These are phyloP conservation scores for Tetradesmus lagerheimii DNA, from an alignment of 139 green algal species.

Conservation along the genomic window DNA sequence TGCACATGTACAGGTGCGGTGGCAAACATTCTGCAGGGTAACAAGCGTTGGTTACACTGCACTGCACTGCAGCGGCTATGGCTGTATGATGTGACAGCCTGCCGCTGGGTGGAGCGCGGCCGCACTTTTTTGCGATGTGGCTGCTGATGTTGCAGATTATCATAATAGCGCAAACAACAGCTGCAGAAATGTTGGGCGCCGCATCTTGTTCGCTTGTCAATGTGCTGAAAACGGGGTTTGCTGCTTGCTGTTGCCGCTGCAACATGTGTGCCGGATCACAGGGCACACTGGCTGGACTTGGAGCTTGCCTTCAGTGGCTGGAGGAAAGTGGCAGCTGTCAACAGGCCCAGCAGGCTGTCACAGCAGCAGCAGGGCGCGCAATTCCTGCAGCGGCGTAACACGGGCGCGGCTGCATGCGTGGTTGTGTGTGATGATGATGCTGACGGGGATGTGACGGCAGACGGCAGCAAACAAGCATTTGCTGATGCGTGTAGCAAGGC, in stretches of 20 bases:
- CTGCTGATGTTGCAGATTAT: background rate
- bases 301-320: slow-evolving; percentile 51
- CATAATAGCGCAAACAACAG: too few species aligned
- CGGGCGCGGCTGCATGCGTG: background rate
- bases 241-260: background rate
- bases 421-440: background rate
- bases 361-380: background rate
- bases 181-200: too few species aligned
- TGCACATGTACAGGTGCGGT: slow-evolving; percentile 48
- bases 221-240: too few species aligned
- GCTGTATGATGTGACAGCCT: too few species aligned
- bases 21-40: background rate
- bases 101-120: too few species aligned
- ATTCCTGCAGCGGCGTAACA: background rate
- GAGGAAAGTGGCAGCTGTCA: slow-evolving; percentile 33
- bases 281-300: background rate
- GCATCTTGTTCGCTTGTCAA: too few species aligned
- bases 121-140: too few species aligned
- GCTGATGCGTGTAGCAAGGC: background rate
- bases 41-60: background rate
- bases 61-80: too few species aligned
- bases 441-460: too few species aligned
- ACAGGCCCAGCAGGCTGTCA: background rate
- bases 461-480: too few species aligned
- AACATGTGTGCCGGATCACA: background rate